Evolutionary conservation across 1,139 yeast species (phyloP).

Genomic region (Blastobotrys illinoisensis): DNA sequence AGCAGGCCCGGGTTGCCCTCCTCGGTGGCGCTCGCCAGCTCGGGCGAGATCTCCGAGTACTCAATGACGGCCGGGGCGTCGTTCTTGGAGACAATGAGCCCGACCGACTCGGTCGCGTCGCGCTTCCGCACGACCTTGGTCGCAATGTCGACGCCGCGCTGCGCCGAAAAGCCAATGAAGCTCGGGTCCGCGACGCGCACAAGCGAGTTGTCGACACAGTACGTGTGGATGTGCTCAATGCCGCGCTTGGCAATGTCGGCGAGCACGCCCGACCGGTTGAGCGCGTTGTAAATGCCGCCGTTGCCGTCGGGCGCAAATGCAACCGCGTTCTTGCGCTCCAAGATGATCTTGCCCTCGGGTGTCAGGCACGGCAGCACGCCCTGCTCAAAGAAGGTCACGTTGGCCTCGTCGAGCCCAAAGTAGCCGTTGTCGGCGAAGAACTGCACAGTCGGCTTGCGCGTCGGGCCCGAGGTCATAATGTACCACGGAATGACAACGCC

Average conservation of each 20-base stretch:
- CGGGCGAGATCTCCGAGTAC: slow-evolving; percentile 80
- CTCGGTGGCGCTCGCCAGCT: slow-evolving; percentile 60
- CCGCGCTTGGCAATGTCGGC: slow-evolving; percentile 65
- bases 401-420: slow-evolving; percentile 61
- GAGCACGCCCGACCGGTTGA: slow-evolving; percentile 57
- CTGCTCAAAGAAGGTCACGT: slow-evolving; percentile 81
- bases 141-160: slow-evolving; percentile 61
- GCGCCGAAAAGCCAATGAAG: slow-evolving; percentile 82
- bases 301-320: slow-evolving; percentile 97
- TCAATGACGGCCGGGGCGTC: slow-evolving; percentile 87
- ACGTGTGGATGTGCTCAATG: slow-evolving; percentile 88
- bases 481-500: slow-evolving; percentile 62
- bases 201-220: slow-evolving; percentile 90
- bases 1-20: slow-evolving; percentile 47
- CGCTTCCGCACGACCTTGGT: slow-evolving; percentile 94
- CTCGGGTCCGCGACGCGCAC: slow-evolving; percentile 94
- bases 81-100: slow-evolving; percentile 67
- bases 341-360: slow-evolving; percentile 64
- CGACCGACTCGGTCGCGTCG: slow-evolving; percentile 83
- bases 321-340: slow-evolving; percentile 49
- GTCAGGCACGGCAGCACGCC: slow-evolving; percentile 92
- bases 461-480: slow-evolving; percentile 94
- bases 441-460: slow-evolving; percentile 66
- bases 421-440: slow-evolving; percentile 57
- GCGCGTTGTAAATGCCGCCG: slow-evolving; percentile 91